Evolutionary conservation across 148 eudicot genomes (phyloP).

Genomic region (Silene conica): DNA sequence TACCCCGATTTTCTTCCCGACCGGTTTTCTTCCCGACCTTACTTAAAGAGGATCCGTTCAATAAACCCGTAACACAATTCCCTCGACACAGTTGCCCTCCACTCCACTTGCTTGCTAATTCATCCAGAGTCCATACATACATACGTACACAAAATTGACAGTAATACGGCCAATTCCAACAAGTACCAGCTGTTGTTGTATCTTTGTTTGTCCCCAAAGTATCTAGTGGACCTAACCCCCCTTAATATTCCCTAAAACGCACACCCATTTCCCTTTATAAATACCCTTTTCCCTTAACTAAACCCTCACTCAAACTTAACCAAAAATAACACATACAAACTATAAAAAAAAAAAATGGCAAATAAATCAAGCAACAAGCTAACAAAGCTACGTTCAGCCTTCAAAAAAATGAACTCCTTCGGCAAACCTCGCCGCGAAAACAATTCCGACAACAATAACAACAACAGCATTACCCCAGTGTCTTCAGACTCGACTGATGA

Average conservation of each 20-base stretch:
- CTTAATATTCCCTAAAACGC: neutral
- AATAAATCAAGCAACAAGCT: slow-evolving; percentile 52
- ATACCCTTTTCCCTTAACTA: neutral
- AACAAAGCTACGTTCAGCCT: slow-evolving; percentile 37
- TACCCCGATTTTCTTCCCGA: no score
- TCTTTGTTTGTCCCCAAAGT: neutral
- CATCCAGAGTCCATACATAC: neutral
- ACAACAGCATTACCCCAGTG: slow-evolving; percentile 19
- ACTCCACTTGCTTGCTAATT: neutral
- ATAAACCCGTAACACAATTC: neutral
- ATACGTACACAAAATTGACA: slow-evolving; percentile 1
- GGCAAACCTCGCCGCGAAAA: slow-evolving; percentile 23
- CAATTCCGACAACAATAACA: slow-evolving; percentile 17
- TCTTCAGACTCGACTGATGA: slow-evolving; percentile 10
- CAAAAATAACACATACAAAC: neutral
- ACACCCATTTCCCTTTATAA: neutral
- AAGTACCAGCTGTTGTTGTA: slow-evolving; percentile 23
- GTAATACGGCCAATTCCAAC: slow-evolving; percentile 11
- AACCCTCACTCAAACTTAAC: neutral
- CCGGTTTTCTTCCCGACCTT: no score
- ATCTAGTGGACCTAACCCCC: slow-evolving; percentile 12
- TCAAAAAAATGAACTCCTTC: slow-evolving; percentile 67
- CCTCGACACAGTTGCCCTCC: neutral
- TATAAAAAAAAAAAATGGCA: slow-evolving; percentile 30
- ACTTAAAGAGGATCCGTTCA: neutral